Conservation (phyloP, 768 basidiomycete species). For the Tulasnella sp. region DNA sequence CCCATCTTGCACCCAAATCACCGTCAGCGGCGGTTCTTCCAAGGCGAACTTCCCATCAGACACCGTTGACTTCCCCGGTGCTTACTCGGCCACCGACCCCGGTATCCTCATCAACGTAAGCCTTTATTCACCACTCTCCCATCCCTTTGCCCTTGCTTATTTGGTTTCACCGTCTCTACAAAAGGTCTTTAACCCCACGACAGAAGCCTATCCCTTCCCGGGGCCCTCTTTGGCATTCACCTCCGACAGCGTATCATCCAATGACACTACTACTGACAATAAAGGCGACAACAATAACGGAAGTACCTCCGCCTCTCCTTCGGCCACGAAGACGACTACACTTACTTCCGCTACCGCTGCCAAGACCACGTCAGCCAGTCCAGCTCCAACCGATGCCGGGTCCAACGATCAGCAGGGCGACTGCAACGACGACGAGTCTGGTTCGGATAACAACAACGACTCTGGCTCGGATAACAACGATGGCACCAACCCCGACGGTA, state of each 20-base stretch:
- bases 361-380: background rate
- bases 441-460: background rate
- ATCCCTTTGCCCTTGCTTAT: background rate
- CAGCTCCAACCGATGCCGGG: background rate
- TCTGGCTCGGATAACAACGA: background rate
- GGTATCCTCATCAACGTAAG: conserved; percentile 54
- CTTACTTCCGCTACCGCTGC: conserved; percentile 1
- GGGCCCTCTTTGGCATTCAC: background rate
- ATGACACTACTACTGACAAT: background rate
- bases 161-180: background rate
- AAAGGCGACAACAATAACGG: conserved; percentile 7
- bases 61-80: conserved; percentile 67
- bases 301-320: conserved; percentile 4
- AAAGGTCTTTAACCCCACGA: conserved; percentile 30
- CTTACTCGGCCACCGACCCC: conserved; percentile 64
- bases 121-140: background rate
- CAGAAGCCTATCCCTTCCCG: conserved; percentile 32
- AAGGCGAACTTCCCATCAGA: conserved; percentile 38
- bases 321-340: conserved; percentile 13
- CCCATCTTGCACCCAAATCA: conserved; percentile 59
- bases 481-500: background rate
- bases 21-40: conserved; percentile 51
- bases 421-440: background rate
- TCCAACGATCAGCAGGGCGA: background rate
- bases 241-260: background rate